Evolutionary conservation across 768 basidiomycete genomes (phyloP).

Genomic region (Suillus ampliporus): DNA sequence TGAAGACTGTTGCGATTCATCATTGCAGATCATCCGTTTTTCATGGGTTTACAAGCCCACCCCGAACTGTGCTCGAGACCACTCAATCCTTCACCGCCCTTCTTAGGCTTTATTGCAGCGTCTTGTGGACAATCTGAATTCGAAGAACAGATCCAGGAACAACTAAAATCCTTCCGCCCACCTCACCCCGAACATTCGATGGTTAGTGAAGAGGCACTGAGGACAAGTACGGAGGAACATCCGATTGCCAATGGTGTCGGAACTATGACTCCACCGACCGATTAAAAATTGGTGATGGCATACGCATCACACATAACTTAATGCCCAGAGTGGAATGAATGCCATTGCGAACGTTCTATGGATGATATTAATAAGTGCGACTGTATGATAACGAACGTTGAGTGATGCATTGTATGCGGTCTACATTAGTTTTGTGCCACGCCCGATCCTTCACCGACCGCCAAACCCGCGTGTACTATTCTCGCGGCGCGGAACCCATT

Average conservation of each 20-base stretch:
- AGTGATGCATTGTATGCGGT: slow-evolving; percentile 7
- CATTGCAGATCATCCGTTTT: slow-evolving; percentile 85
- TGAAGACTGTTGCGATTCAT: slow-evolving; percentile 4
- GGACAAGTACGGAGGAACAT: slow-evolving; percentile 39
- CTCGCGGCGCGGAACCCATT: background rate
- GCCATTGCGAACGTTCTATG: background rate
- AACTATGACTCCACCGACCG: slow-evolving; percentile 22
- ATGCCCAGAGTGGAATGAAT: background rate
- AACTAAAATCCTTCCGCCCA: slow-evolving; percentile 64
- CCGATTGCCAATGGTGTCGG: slow-evolving; percentile 27
- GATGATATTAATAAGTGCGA: slow-evolving; percentile 2
- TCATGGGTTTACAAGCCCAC: slow-evolving; percentile 93
- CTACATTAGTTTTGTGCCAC: background rate
- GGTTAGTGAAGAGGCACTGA: slow-evolving; percentile 68
- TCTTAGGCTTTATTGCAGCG: slow-evolving; percentile 95
- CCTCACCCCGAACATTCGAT: slow-evolving; percentile 80
- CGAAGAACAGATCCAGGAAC: slow-evolving; percentile 73
- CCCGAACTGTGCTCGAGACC: slow-evolving; percentile 99
- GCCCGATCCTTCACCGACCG: background rate
- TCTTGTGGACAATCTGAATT: slow-evolving; percentile 61
- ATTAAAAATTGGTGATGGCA: background rate
- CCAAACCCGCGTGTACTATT: background rate
- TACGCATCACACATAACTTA: background rate
- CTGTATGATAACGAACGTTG: slow-evolving; percentile 5
- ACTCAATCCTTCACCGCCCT: slow-evolving; percentile 95